These are phyloP conservation scores for Ilyonectria destructans DNA, from an alignment of 2,329 filamentous ascomycete species.

Conservation along the genomic window DNA sequence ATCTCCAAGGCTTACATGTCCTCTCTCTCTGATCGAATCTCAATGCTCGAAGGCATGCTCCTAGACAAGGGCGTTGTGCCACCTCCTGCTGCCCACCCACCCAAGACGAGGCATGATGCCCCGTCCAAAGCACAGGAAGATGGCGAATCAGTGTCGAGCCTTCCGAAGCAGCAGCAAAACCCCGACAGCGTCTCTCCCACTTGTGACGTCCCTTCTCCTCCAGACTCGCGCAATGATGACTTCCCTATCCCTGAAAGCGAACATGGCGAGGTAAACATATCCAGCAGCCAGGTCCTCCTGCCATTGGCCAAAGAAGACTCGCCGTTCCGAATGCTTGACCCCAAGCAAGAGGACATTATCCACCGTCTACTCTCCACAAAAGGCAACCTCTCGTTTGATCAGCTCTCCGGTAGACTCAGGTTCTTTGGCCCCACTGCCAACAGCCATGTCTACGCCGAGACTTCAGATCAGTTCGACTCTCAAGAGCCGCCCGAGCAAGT, in stretches of 20 bases:
- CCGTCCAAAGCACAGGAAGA: constrained; percentile 48
- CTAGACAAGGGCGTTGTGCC: constrained; percentile 65
- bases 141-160: constrained; percentile 2
- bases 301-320: constrained; percentile 51
- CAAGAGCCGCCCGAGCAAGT: constrained; percentile 63
- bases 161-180: constrained; percentile 26
- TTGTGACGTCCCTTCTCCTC: constrained; percentile 50
- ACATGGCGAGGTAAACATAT: constrained; percentile 39
- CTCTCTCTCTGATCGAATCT: constrained; percentile 69
- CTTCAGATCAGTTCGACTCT: constrained; percentile 53
- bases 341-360: constrained; percentile 64
- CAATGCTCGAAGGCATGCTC: constrained; percentile 67
- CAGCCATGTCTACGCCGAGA: constrained; percentile 65
- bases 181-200: constrained; percentile 35
- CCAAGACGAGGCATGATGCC: constrained; percentile 64
- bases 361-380: constrained; percentile 65
- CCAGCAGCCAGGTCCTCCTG: constrained; percentile 41
- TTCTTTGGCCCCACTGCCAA: constrained; percentile 71
- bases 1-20: constrained; percentile 74
- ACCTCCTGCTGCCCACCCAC: constrained; percentile 68
- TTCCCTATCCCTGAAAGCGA: constrained; percentile 48
- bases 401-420: constrained; percentile 64
- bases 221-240: constrained; percentile 55
- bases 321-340: constrained; percentile 56
- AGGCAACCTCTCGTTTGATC: constrained; percentile 68